Percentiles rank a stretch among this genome's conserved stretches.
Conservation (phyloP, 495 filamentous ascomycete genomes). For the Podospora tetraspora region DNA sequence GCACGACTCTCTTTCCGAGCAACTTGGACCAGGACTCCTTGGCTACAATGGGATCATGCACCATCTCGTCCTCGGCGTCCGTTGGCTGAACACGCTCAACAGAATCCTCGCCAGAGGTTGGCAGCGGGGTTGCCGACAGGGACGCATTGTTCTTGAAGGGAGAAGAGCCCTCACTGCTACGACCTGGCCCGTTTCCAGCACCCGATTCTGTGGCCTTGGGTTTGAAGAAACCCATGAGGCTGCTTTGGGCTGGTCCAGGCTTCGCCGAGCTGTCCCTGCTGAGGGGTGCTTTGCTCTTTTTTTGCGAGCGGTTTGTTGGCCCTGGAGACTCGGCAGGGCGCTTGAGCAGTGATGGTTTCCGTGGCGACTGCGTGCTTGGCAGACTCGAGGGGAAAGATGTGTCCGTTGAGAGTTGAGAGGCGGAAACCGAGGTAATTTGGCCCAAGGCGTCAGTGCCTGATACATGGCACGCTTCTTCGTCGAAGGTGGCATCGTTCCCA, state of each 20-base stretch:
- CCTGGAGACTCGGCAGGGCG: slow-evolving; percentile 26
- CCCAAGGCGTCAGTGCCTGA: background rate
- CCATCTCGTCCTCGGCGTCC: slow-evolving; percentile 6
- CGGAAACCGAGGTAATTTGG: background rate
- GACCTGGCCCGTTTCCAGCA: background rate
- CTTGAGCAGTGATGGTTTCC: slow-evolving; percentile 27
- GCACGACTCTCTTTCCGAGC: slow-evolving; percentile 66
- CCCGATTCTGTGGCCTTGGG: slow-evolving; percentile 41
- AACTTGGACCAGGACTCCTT: slow-evolving; percentile 86
- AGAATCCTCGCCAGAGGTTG: background rate
- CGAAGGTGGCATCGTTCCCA: background rate
- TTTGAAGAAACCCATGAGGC: slow-evolving; percentile 78
- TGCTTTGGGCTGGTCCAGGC: slow-evolving; percentile 58
- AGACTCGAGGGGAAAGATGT: background rate
- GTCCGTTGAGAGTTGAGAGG: slow-evolving; percentile 6
- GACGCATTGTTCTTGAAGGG: background rate
- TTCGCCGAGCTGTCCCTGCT: slow-evolving; percentile 36
- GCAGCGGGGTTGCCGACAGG: background rate
- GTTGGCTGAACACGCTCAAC: background rate
- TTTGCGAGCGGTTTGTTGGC: slow-evolving; percentile 29
- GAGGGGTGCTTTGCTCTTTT: slow-evolving; percentile 34
- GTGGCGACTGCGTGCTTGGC: slow-evolving; percentile 16
- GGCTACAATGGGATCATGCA: slow-evolving; percentile 64
- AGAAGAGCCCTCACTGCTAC: background rate
- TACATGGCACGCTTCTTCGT: background rate